Evolutionary conservation across 257 asterid species (phyloP).

Genomic region (Phtheirospermum japonicum): DNA sequence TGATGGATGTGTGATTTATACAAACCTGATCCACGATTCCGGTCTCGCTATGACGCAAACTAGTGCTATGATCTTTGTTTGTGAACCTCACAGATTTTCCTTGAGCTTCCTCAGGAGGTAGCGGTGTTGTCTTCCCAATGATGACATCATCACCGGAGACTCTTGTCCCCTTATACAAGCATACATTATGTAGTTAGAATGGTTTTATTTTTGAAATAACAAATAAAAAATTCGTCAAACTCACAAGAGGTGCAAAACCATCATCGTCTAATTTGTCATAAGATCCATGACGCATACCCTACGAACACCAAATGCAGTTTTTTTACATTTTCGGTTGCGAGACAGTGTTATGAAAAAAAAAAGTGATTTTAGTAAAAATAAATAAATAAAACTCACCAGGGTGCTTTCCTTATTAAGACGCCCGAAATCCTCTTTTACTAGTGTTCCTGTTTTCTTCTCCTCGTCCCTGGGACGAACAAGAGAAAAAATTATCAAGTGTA

Average conservation of each 20-base stretch:
- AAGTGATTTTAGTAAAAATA: background rate
- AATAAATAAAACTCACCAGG: slow-evolving; percentile 37
- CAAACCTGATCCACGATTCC: slow-evolving; percentile 83
- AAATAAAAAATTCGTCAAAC: background rate
- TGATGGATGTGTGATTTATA: background rate
- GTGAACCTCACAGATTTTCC: slow-evolving; percentile 82
- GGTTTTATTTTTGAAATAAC: too few relatives aligned
- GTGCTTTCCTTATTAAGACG: slow-evolving; percentile 81
- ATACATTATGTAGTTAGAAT: background rate
- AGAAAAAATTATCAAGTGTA: background rate
- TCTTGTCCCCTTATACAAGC: slow-evolving; percentile 58
- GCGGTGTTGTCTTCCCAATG: slow-evolving; percentile 91
- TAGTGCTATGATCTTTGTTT: slow-evolving; percentile 88
- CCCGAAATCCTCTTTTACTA: slow-evolving; percentile 94
- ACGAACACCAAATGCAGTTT: slow-evolving; percentile 17
- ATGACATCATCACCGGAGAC: slow-evolving; percentile 91
- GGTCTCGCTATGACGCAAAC: slow-evolving; percentile 86
- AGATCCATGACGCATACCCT: slow-evolving; percentile 89
- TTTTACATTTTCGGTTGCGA: too few relatives aligned
- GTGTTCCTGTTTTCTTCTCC: slow-evolving; percentile 96
- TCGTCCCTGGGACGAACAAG: slow-evolving; percentile 56
- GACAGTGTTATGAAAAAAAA: background rate
- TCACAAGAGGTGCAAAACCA: slow-evolving; percentile 91
- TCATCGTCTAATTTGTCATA: slow-evolving; percentile 92
- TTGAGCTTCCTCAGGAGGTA: slow-evolving; percentile 72